These are phyloP conservation scores for Phytophthora sp. DNA, from an alignment of 352 stramenopile species.

Conservation along the genomic window DNA sequence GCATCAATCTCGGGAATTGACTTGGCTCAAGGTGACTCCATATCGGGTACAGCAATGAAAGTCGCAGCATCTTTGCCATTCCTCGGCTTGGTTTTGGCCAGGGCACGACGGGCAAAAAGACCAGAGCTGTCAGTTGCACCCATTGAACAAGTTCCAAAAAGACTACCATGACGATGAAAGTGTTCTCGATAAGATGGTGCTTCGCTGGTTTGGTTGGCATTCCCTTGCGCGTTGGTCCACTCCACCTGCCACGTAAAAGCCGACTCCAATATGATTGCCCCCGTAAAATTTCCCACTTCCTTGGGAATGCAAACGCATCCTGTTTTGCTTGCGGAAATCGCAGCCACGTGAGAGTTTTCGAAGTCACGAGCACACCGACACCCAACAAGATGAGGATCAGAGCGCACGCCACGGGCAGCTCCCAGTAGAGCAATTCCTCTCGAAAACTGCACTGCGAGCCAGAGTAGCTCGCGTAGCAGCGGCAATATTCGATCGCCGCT, in stretches of 20 bases:
- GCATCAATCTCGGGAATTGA: conserved; percentile 32
- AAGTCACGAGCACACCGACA: conserved; percentile 37
- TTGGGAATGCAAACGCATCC: conserved; percentile 60
- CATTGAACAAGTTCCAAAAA: conserved; percentile 55
- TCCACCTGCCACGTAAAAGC: conserved; percentile 43
- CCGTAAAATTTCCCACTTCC: conserved; percentile 15
- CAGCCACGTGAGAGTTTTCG: conserved; percentile 31
- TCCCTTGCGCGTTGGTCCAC: conserved; percentile 33
- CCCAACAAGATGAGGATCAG: conserved; percentile 46
- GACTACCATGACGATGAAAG: conserved; percentile 34
- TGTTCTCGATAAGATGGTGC: conserved; percentile 32
- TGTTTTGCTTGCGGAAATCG: conserved; percentile 37
- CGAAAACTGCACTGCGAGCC: conserved; percentile 56
- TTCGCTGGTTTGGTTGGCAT: conserved; percentile 28
- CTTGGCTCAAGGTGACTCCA: conserved; percentile 51
- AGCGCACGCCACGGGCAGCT: conserved; percentile 50
- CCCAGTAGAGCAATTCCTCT: conserved; percentile 48
- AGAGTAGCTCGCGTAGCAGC: conserved; percentile 54
- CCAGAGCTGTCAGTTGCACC: conserved; percentile 51
- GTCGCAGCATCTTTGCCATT: conserved; percentile 41
- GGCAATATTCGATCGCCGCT: conserved; percentile 32
- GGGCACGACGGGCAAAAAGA: conserved; percentile 58
- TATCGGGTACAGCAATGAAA: conserved; percentile 52
- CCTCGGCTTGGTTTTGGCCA: conserved; percentile 44
- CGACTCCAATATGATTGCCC: conserved; percentile 1